Percentiles rank a stretch among this genome's conserved stretches.
Conservation (phyloP, 495 filamentous ascomycete species). For the Trichocladium uniseriatum region DNA sequence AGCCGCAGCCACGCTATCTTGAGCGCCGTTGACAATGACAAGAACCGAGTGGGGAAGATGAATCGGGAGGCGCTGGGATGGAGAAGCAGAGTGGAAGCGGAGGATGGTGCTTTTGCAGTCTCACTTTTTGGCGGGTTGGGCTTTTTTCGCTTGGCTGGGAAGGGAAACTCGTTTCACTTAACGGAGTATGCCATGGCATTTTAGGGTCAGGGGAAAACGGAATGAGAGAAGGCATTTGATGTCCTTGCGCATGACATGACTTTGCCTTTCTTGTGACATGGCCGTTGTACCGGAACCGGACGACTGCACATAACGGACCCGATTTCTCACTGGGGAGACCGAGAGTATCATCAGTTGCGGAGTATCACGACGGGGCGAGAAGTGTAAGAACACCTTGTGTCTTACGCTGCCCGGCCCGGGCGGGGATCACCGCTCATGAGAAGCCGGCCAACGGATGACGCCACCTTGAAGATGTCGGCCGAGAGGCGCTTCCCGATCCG, state of each 20-base stretch:
- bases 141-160: constrained; percentile 11
- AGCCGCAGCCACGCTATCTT: background rate
- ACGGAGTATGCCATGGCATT: constrained; percentile 16
- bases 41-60: background rate
- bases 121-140: constrained; percentile 5
- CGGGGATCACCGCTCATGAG: background rate
- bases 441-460: background rate
- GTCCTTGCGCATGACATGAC: background rate
- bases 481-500: no score
- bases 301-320: no score
- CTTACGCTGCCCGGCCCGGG: no score
- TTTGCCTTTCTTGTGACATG: background rate
- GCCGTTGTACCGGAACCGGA: background rate
- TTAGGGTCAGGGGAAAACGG: constrained; percentile 21
- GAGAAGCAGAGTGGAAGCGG: constrained; percentile 3
- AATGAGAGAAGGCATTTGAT: constrained; percentile 12
- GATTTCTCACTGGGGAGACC: no score
- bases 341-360: no score
- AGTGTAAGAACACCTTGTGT: no score
- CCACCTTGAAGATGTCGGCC: no score
- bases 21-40: background rate
- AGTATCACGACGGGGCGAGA: no score
- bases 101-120: constrained; percentile 2
- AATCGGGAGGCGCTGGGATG: background rate
- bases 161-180: constrained; percentile 9